These are phyloP conservation scores for Meyerozyma athensensis DNA, from an alignment of 1,139 yeast genomes.

Conservation along the genomic window DNA sequence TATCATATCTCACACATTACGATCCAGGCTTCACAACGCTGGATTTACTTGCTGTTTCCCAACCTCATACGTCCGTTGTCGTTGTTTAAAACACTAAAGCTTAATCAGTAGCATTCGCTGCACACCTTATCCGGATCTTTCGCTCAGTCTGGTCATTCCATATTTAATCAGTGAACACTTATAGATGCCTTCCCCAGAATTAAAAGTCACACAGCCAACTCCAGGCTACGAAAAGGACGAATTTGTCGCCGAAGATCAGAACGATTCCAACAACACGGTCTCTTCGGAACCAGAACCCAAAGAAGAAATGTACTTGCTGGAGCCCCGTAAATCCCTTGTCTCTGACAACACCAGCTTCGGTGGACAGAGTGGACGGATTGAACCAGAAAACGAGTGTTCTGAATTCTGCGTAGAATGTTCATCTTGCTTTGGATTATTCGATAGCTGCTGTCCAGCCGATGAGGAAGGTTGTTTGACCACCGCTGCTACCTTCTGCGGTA, in stretches of 20 bases:
- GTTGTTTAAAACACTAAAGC: background rate
- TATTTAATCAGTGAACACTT: background rate
- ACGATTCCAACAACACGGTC: background rate
- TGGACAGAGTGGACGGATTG: slow-evolving; percentile 5
- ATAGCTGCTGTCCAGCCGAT: slow-evolving; percentile 37
- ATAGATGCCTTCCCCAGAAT: slow-evolving; percentile 8
- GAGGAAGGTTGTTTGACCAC: slow-evolving; percentile 40
- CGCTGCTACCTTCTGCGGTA: slow-evolving; percentile 35
- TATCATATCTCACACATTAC: too few relatives aligned
- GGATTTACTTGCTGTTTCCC: too few relatives aligned
- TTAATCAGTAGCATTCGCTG: background rate
- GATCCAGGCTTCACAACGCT: too few relatives aligned
- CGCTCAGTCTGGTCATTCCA: background rate
- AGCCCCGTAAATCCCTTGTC: slow-evolving; percentile 5
- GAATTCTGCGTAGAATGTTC: slow-evolving; percentile 39
- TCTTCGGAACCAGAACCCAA: slow-evolving; percentile 1
- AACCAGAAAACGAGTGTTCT: slow-evolving; percentile 31
- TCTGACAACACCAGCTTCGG: slow-evolving; percentile 10
- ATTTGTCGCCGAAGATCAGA: slow-evolving; percentile 5
- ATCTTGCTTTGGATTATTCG: slow-evolving; percentile 40
- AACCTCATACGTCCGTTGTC: too few relatives aligned
- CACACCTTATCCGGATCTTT: background rate
- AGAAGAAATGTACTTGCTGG: slow-evolving; percentile 6
- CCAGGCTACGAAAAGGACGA: slow-evolving; percentile 10
- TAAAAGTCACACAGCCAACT: slow-evolving; percentile 12